A percentile compares a stretch with the other conserved stretches of the same genome.
phyloP scores from a whole-genome alignment of 2,329 filamentous ascomycete genomes.

The Zymoseptoria crescenta region DNA sequence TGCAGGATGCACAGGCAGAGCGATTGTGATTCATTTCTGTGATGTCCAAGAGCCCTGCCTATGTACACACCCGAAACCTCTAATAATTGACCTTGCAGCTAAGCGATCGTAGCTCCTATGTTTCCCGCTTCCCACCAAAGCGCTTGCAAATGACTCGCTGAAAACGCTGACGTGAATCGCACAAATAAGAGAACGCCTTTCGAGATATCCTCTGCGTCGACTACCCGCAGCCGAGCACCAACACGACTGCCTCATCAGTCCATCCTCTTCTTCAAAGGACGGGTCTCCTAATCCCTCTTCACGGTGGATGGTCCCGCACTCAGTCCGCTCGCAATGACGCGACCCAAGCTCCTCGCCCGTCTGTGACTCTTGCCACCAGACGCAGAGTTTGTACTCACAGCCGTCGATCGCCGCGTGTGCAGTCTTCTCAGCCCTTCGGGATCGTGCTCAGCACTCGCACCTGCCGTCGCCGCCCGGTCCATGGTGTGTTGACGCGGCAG shows the following conservation, averaged over 20 bases:
- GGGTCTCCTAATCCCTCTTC: slow-evolving; percentile 17
- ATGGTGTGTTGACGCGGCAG: slow-evolving; percentile 20
- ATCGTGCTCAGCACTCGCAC: slow-evolving; percentile 11
- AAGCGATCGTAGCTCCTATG: neutral
- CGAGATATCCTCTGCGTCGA: neutral
- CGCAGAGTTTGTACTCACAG: slow-evolving; percentile 7
- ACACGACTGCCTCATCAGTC: neutral
- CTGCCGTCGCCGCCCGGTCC: slow-evolving; percentile 12
- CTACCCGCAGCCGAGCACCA: neutral
- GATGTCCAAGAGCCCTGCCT: neutral
- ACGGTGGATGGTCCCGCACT: slow-evolving; percentile 24
- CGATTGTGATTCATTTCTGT: neutral
- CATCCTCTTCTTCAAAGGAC: neutral
- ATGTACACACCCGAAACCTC: neutral
- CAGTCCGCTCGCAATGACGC: slow-evolving; percentile 21
- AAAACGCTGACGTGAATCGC: neutral
- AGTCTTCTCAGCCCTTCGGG: slow-evolving; percentile 7
- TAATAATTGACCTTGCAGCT: neutral
- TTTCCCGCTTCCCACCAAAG: neutral
- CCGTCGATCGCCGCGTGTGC: slow-evolving; percentile 10
- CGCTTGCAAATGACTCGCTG: neutral
- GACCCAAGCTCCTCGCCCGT: slow-evolving; percentile 18
- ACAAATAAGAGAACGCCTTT: neutral
- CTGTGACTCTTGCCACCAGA: slow-evolving; percentile 9
- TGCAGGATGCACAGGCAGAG: neutral